These are phyloP conservation scores for Glonium stellatum DNA, from an alignment of 495 filamentous ascomycete genomes.

Conservation along the genomic window DNA sequence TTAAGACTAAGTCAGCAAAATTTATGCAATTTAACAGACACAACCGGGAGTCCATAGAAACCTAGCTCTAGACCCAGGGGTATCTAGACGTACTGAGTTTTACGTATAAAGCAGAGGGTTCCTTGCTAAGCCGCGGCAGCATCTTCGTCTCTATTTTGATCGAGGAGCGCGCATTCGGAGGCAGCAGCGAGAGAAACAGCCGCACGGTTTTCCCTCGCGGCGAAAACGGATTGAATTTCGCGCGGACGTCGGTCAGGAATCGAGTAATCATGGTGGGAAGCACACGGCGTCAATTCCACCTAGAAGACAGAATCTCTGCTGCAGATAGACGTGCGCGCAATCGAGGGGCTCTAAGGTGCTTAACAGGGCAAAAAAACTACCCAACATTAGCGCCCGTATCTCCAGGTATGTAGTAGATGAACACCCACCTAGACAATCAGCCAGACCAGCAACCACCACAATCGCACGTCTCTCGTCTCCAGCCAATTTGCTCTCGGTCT, in stretches of 20 bases:
- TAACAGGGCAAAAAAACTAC: too few relatives aligned
- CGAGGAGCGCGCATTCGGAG: constrained; percentile 60
- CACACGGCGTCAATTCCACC: not conserved
- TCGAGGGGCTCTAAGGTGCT: too few relatives aligned
- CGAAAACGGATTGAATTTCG: constrained; percentile 89
- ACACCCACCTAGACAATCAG: too few relatives aligned
- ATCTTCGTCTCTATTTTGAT: constrained; percentile 77
- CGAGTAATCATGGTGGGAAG: constrained; percentile 64
- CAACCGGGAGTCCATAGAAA: not conserved
- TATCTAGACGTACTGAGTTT: constrained; percentile 68
- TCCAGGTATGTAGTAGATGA: too few relatives aligned
- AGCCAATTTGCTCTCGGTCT: too few relatives aligned
- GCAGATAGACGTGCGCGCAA: too few relatives aligned
- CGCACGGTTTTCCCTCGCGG: constrained; percentile 68
- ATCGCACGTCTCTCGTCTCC: too few relatives aligned
- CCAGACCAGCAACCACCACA: too few relatives aligned
- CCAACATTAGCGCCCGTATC: too few relatives aligned
- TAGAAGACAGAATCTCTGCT: not conserved
- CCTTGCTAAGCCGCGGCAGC: constrained; percentile 55
- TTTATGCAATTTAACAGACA: not conserved
- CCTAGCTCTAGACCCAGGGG: not conserved
- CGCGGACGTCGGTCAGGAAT: constrained; percentile 75
- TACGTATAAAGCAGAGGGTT: constrained; percentile 57
- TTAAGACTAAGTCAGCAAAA: constrained; percentile 2
- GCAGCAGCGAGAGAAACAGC: constrained; percentile 80